A percentile compares a stretch with the other conserved stretches of the same genome.
Conservation (phyloP, 106 monocot genomes). For the Dendrobium nobile region DNA sequence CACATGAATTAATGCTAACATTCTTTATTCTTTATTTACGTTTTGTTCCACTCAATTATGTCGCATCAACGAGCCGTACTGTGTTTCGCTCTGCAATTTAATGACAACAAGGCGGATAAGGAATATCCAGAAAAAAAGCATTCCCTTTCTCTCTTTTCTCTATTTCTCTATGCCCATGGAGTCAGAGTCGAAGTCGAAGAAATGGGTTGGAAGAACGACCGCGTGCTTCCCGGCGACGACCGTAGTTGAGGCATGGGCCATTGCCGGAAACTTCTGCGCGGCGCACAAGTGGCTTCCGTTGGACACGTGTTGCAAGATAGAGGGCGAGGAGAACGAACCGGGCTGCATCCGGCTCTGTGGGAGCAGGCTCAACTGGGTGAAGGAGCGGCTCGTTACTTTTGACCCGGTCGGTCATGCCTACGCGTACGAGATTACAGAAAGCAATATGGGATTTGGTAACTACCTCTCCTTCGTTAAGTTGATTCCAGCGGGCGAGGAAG, state of each 20-base stretch:
- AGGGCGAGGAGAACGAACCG: slow-evolving; percentile 10
- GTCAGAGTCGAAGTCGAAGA: background rate
- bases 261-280: slow-evolving; percentile 27
- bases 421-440: slow-evolving; percentile 22
- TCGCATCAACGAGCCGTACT: too few species aligned
- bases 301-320: slow-evolving; percentile 11
- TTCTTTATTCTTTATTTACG: too few species aligned
- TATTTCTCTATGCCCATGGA: background rate
- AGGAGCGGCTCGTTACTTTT: slow-evolving; percentile 20
- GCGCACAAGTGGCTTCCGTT: slow-evolving; percentile 19
- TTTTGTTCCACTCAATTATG: too few species aligned
- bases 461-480: slow-evolving; percentile 15
- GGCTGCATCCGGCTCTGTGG: slow-evolving; percentile 24
- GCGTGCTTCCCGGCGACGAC: background rate
- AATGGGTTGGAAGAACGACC: slow-evolving; percentile 1
- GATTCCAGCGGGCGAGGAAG: background rate
- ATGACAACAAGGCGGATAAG: too few species aligned
- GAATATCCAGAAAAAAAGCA: too few species aligned
- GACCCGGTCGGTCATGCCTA: slow-evolving; percentile 13
- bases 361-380: slow-evolving; percentile 11
- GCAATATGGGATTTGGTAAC: slow-evolving; percentile 19
- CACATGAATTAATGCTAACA: too few species aligned
- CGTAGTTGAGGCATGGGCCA: slow-evolving; percentile 18
- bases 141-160: background rate
- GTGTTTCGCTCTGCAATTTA: too few species aligned